phyloP scores from a whole-genome alignment of 371 early-diverging fungal genomes.

The Mycotypha africana region DNA sequence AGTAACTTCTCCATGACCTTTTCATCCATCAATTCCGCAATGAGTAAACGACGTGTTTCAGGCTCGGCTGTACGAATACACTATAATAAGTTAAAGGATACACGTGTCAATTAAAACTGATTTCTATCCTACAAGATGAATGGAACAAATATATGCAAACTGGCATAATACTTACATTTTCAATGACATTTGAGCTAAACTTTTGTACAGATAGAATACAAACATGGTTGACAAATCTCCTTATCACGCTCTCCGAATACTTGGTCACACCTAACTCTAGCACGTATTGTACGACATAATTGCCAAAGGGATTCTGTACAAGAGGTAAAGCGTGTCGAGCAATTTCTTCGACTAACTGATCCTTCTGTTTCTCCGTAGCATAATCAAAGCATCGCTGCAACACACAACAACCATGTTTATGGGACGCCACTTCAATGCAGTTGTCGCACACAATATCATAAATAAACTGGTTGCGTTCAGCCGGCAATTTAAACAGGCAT shows the following conservation, averaged over 20 bases:
- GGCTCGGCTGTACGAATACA: constrained; percentile 80
- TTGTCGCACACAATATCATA: constrained; percentile 84
- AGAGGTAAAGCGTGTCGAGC: constrained; percentile 70
- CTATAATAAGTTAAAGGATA: constrained; percentile 16
- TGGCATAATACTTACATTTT: constrained; percentile 51
- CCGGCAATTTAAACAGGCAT: constrained; percentile 73
- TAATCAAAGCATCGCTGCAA: constrained; percentile 95
- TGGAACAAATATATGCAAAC: too few species aligned
- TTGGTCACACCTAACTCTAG: constrained; percentile 71
- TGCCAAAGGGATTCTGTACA: constrained; percentile 95
- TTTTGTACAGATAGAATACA: constrained; percentile 81
- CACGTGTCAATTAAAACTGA: not conserved
- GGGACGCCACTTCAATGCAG: constrained; percentile 87
- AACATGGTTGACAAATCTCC: constrained; percentile 74
- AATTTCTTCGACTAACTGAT: constrained; percentile 74
- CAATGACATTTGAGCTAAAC: constrained; percentile 91
- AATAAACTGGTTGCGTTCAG: constrained; percentile 82
- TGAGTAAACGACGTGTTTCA: constrained; percentile 60
- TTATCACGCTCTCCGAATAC: constrained; percentile 67
- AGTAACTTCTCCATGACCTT: constrained; percentile 67
- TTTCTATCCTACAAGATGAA: too few species aligned
- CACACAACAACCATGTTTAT: constrained; percentile 97
- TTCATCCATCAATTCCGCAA: constrained; percentile 69
- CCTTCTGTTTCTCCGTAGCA: constrained; percentile 63
- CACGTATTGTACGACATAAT: constrained; percentile 98